Percentiles rank a stretch among this genome's conserved stretches.
These are phyloP conservation scores for Psilocybe sp. DNA, from an alignment of 768 basidiomycete genomes.

Conservation along the genomic window DNA sequence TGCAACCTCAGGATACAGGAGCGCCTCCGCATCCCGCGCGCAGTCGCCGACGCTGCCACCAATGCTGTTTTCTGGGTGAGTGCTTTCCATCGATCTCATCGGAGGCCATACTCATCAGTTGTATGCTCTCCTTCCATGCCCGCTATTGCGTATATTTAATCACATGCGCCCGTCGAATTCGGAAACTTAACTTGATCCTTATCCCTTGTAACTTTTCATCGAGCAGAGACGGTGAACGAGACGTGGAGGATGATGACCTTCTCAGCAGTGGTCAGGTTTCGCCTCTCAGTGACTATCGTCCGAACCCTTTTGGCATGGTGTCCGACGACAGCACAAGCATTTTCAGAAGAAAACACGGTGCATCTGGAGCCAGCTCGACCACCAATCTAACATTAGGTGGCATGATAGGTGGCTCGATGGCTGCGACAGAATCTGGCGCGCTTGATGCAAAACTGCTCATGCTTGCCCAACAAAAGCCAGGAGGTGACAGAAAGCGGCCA, in stretches of 20 bases:
- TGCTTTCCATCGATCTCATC: not conserved
- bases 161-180: not conserved
- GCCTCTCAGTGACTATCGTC: slow-evolving; percentile 51
- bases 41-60: slow-evolving; percentile 33
- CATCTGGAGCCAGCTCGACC: slow-evolving; percentile 26
- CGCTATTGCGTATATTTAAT: not conserved
- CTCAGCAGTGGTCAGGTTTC: slow-evolving; percentile 79
- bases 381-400: slow-evolving; percentile 15
- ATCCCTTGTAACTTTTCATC: not conserved
- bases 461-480: too few species aligned
- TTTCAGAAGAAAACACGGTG: not conserved
- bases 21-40: slow-evolving; percentile 13
- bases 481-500: slow-evolving; percentile 34
- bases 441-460: slow-evolving; percentile 23
- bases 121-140: not conserved
- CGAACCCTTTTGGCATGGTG: slow-evolving; percentile 25
- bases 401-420: too few species aligned
- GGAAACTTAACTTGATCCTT: not conserved
- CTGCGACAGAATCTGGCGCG: too few species aligned
- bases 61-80: slow-evolving; percentile 26
- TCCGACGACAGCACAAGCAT: slow-evolving; percentile 2
- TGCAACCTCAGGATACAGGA: slow-evolving; percentile 7
- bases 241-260: slow-evolving; percentile 57
- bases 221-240: slow-evolving; percentile 16
- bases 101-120: not conserved